Percentiles rank a stretch among this genome's conserved stretches.
Evolutionary conservation across 2,329 filamentous ascomycete genomes (phyloP).

Genomic region (Helotiales sp.): DNA sequence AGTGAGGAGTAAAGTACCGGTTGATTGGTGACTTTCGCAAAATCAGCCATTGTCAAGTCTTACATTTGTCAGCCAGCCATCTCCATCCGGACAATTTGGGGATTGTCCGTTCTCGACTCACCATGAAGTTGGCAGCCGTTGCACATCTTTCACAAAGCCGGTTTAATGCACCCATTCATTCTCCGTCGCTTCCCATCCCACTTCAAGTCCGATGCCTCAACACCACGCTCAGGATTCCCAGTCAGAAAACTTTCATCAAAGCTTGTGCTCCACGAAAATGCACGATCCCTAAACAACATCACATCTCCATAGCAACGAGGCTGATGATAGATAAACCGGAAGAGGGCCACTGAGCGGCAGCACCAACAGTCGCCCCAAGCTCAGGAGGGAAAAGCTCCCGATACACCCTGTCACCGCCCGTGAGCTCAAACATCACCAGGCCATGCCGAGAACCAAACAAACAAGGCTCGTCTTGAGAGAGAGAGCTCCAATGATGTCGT

Average conservation of each 20-base stretch:
- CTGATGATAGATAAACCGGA: neutral
- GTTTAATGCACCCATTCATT: neutral
- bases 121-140: neutral
- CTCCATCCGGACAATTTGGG: neutral
- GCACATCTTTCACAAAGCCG: slow-evolving; percentile 9
- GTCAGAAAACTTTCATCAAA: neutral
- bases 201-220: neutral
- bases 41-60: neutral
- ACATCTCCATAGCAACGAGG: slow-evolving; percentile 16
- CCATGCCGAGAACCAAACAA: slow-evolving; percentile 4
- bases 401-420: neutral
- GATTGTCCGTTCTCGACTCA: neutral
- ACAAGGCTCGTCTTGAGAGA: neutral
- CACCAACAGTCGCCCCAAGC: slow-evolving; percentile 5
- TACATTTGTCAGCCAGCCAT: neutral
- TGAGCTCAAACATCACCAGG: neutral
- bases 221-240: neutral
- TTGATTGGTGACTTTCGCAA: too few species aligned
- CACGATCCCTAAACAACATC: neutral
- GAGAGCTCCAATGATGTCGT: neutral
- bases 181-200: neutral
- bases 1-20: too few species aligned
- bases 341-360: neutral
- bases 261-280: neutral
- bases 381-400: slow-evolving; percentile 5